Conservation (phyloP, 306 rosid species). For the Quercus gilva region DNA sequence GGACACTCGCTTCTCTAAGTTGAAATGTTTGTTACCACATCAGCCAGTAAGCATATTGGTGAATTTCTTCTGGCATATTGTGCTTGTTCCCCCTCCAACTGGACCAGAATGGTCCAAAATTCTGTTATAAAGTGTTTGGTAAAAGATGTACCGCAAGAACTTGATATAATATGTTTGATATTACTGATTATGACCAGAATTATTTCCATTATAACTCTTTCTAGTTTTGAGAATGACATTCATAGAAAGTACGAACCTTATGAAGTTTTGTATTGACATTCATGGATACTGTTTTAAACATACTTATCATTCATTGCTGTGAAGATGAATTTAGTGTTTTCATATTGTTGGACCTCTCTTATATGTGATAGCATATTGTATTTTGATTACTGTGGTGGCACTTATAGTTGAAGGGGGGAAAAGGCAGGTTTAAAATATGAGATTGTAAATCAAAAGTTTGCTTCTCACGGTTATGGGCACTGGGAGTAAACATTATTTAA, state of each 20-base stretch:
- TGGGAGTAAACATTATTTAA: neutral
- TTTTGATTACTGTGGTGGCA: neutral
- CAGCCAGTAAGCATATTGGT: neutral
- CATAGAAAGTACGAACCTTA: neutral
- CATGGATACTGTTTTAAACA: neutral
- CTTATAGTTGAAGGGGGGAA: too few relatives aligned
- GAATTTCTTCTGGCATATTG: neutral
- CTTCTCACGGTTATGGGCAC: neutral
- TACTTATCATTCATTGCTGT: neutral
- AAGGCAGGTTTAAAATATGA: neutral
- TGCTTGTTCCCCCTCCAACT: neutral
- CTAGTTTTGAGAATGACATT: neutral
- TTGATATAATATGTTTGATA: neutral
- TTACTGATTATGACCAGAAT: neutral
- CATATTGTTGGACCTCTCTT: neutral
- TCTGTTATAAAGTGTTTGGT: neutral
- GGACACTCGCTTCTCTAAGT: neutral
- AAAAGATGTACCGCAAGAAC: neutral
- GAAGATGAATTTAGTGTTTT: neutral
- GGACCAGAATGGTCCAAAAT: neutral
- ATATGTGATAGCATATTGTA: neutral
- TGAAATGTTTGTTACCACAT: neutral
- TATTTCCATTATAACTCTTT: neutral
- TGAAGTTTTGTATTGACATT: neutral
- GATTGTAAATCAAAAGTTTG: neutral